Base-by-base conservation (phyloP, 768 basidiomycete genomes). In the Lepiota venenata region DNA sequence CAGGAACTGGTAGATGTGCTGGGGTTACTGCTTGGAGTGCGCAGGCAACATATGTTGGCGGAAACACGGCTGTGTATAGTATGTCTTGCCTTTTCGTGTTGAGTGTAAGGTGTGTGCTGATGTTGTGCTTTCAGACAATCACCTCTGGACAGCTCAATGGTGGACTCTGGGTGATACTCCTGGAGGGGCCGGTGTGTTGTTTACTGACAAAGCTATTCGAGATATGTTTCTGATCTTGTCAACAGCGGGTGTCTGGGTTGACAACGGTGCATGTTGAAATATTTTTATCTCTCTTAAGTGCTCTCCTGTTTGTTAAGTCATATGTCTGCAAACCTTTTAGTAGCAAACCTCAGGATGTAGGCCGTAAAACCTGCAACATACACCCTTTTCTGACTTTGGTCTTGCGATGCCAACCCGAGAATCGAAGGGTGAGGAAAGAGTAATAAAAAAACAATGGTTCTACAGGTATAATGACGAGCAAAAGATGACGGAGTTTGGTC, bases 401-500 rank as follows among this genome's bases (percentile, higher is more conserved):
- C 2, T 32, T 8, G 9, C 32, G 32, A 32, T 8, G 8, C 32
- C 32, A 32, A 32, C 32, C 6, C 9, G 32, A 32, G 32, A 32
- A 32, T 32, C 10, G 32, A 32, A 32, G 32, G 9, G 32, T 11
- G 9, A 36, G 16, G n/a, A 32, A 5, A n/a, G 21, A 37, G 44
- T 14, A 50, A 54, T 49, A 52, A 32, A 37, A 16, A 22, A 32
- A 45, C 22, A 51, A 48, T 21, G 47, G 15, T 15, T 35, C 63
- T 72, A 92, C 32, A 93, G 75, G 69, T 93, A 93, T 71, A 93
- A 63, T 2, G 88, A 91, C 21, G 90, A 90, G 61, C 89, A 90
- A 72, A 93, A 93, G 39, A 93, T 93, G 57, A 98, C 93, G 0
- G 92, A 94, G 67, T 94, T 95, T 0, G 89, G 94, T 40, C 93